A percentile compares a stretch with the other conserved stretches of the same genome.
phyloP scores from a whole-genome alignment of 108 stramenopile genomes.

The Pseudonitzschia pungens region DNA sequence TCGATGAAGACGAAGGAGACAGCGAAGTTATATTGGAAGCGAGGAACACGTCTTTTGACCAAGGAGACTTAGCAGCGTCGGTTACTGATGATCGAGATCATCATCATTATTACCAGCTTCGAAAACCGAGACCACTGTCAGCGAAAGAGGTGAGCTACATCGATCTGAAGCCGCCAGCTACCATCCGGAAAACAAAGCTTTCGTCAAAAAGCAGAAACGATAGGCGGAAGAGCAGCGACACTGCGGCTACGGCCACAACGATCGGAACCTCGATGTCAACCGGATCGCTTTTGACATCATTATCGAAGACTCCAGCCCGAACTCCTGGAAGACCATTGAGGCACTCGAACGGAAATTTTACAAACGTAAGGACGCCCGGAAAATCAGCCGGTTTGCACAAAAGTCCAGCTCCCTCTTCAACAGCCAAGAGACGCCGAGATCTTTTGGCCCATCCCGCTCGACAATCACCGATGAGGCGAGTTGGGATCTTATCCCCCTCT shows the following conservation, averaged over 20 bases:
- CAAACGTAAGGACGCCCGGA: constrained; percentile 7
- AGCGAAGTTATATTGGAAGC: background rate
- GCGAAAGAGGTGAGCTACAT: constrained; percentile 7
- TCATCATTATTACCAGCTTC: background rate
- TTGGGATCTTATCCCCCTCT: constrained; percentile 18
- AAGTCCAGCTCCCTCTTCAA: constrained; percentile 23
- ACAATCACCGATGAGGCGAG: constrained; percentile 20
- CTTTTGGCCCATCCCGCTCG: constrained; percentile 9
- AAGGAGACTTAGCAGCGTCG: constrained; percentile 4
- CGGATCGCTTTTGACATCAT: background rate
- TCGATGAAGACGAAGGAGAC: constrained; percentile 15
- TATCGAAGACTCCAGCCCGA: constrained; percentile 19
- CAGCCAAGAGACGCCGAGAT: constrained; percentile 23
- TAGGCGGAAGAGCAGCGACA: constrained; percentile 10
- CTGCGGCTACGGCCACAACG: background rate
- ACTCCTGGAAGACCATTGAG: constrained; percentile 13
- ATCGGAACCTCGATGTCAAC: background rate
- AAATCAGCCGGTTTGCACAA: background rate
- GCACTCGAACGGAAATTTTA: background rate
- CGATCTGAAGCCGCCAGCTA: constrained; percentile 10
- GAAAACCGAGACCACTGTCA: background rate
- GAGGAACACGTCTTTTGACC: constrained; percentile 11
- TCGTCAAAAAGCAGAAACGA: background rate
- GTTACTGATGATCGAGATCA: background rate
- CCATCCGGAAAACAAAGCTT: constrained; percentile 1